Conservation (phyloP, 352 stramenopile genomes). For the Phytopythium sindhum region DNA sequence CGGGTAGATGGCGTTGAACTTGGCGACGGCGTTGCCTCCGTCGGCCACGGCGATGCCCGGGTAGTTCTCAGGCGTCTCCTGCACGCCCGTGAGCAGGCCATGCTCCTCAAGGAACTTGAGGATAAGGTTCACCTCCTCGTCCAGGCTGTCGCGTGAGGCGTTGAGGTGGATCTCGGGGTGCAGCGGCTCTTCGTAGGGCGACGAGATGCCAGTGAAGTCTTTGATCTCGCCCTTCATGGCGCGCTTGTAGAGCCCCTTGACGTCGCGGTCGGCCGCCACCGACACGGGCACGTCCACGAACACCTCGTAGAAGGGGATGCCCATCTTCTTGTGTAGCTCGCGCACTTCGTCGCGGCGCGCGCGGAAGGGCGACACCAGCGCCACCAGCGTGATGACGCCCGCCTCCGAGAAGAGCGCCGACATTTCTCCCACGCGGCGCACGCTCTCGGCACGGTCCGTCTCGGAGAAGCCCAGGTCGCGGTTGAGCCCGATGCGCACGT, state of each 20-base stretch:
- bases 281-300: constrained; percentile 98
- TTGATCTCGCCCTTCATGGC: constrained; percentile 95
- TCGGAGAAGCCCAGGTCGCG: constrained; percentile 95
- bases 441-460: constrained; percentile 93
- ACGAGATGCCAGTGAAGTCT: constrained; percentile 98
- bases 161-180: constrained; percentile 94
- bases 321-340: constrained; percentile 90
- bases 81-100: constrained; percentile 62
- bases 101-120: constrained; percentile 55
- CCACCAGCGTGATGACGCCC: constrained; percentile 97
- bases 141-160: constrained; percentile 93
- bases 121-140: constrained; percentile 75
- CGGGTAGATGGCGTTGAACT: constrained; percentile 61
- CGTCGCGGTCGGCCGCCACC: constrained; percentile 95
- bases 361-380: constrained; percentile 96
- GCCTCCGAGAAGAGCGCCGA: constrained; percentile 95
- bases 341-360: constrained; percentile 92
- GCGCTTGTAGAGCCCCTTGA: constrained; percentile 96
- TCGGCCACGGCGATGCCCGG: constrained; percentile 86
- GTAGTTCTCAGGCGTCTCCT: constrained; percentile 49
- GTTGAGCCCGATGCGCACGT: constrained; percentile 97
- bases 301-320: constrained; percentile 98
- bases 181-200: constrained; percentile 96
- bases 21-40: constrained; percentile 64
- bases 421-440: constrained; percentile 97